Conservation (phyloP, 2,329 filamentous ascomycete genomes). For the Pseudohalonectria lignicola region DNA sequence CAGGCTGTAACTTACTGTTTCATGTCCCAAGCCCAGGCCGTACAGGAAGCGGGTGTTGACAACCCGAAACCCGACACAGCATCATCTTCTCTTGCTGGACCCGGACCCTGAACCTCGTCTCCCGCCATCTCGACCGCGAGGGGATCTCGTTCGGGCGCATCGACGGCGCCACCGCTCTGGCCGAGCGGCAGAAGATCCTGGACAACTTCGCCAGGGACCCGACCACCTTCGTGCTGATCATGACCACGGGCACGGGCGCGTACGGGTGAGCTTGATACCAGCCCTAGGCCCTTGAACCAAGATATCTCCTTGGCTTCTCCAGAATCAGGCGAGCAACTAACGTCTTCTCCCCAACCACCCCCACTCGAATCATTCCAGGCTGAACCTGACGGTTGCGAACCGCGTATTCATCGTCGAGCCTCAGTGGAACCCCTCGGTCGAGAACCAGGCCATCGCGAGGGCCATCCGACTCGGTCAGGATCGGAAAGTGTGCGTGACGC, state of each 20-base stretch:
- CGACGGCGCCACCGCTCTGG: slow-evolving; percentile 27
- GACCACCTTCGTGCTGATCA: slow-evolving; percentile 28
- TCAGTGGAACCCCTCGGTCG: slow-evolving; percentile 43
- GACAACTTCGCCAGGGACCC: slow-evolving; percentile 20
- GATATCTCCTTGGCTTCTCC: background rate
- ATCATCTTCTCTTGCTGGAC: slow-evolving; percentile 37
- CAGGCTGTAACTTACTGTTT: too few relatives aligned
- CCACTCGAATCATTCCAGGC: too few relatives aligned
- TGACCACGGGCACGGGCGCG: slow-evolving; percentile 40
- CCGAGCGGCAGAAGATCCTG: slow-evolving; percentile 24
- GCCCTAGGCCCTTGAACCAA: background rate
- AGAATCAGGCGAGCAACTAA: background rate
- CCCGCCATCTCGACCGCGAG: slow-evolving; percentile 14
- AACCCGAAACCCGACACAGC: slow-evolving; percentile 15
- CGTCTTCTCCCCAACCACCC: background rate
- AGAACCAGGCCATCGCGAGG: slow-evolving; percentile 38
- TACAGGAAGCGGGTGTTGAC: too few relatives aligned
- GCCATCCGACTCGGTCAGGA: slow-evolving; percentile 34
- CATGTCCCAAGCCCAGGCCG: too few relatives aligned
- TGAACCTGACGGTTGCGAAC: slow-evolving; percentile 37
- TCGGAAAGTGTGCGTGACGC: slow-evolving; percentile 27
- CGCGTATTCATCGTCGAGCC: slow-evolving; percentile 39
- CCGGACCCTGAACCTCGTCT: slow-evolving; percentile 25
- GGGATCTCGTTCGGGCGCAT: slow-evolving; percentile 24
- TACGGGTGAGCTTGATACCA: slow-evolving; percentile 25